A percentile compares a stretch with the other conserved stretches of the same genome.
phyloP scores from a whole-genome alignment of 2,329 filamentous ascomycete genomes.

The Ophiostoma angusticollis region DNA sequence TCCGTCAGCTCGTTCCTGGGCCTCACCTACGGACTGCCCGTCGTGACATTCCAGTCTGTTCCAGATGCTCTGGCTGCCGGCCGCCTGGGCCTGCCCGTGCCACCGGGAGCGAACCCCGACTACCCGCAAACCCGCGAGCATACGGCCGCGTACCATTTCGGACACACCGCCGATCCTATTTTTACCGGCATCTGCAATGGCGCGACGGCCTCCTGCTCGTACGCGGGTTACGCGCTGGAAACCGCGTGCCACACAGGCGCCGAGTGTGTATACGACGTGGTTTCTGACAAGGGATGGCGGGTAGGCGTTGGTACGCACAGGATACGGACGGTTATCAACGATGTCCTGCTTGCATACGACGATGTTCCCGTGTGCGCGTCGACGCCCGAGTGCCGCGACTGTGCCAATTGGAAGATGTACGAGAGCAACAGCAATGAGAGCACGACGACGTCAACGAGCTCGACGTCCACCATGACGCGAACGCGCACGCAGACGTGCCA shows the following conservation, averaged over 20 bases:
- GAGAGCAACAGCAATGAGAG: conserved; percentile 78
- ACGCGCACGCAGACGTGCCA: conserved; percentile 77
- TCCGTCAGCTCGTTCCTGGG: conserved; percentile 80
- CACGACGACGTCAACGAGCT: conserved; percentile 41
- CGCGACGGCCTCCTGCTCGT: conserved; percentile 75
- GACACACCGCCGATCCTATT: conserved; percentile 89
- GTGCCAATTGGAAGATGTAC: conserved; percentile 87
- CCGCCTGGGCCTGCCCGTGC: conserved; percentile 72
- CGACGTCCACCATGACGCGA: conserved; percentile 45
- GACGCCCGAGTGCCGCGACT: conserved; percentile 76
- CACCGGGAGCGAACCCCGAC: conserved; percentile 62
- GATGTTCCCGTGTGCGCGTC: conserved; percentile 61
- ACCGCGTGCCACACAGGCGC: conserved; percentile 81
- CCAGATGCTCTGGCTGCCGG: conserved; percentile 79
- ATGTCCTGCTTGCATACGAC: conserved; percentile 77
- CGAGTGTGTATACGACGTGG: conserved; percentile 86
- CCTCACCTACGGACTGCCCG: conserved; percentile 79
- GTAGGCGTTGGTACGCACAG: conserved; percentile 85
- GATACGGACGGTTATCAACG: conserved; percentile 75
- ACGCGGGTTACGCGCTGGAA: conserved; percentile 88
- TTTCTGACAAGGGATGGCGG: conserved; percentile 82
- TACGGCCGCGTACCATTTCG: conserved; percentile 80
- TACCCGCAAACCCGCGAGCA: conserved; percentile 57
- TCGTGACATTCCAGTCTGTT: conserved; percentile 86
- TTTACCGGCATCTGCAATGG: conserved; percentile 88